phyloP scores from a whole-genome alignment of 2,329 filamentous ascomycete species.

The Clonostachys chloroleuca region DNA sequence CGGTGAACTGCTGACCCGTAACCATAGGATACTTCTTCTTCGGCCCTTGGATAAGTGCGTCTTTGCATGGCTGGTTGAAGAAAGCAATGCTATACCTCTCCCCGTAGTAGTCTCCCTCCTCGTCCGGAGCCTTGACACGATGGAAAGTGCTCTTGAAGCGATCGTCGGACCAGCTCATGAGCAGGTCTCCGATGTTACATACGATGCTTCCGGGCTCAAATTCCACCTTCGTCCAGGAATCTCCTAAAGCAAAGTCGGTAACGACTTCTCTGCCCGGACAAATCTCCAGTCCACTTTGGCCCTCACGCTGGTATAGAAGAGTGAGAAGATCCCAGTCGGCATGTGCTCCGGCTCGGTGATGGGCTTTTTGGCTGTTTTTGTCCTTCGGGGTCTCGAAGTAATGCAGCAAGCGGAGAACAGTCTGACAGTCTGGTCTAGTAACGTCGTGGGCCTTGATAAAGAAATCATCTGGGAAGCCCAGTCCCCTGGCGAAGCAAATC shows the following conservation, averaged over 20 bases:
- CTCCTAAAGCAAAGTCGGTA: constrained; percentile 53
- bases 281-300: constrained; percentile 59
- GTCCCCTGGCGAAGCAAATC: constrained; percentile 51
- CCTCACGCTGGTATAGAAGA: constrained; percentile 56
- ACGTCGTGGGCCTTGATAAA: constrained; percentile 52
- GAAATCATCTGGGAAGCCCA: constrained; percentile 51
- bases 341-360: constrained; percentile 58
- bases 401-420: constrained; percentile 50
- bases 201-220: constrained; percentile 49
- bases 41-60: constrained; percentile 55
- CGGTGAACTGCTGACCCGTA: constrained; percentile 56
- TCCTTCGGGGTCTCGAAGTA: constrained; percentile 41
- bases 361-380: constrained; percentile 29
- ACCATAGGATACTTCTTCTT: constrained; percentile 57
- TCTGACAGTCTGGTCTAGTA: constrained; percentile 42
- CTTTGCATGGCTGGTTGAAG: constrained; percentile 59
- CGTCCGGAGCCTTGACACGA: constrained; percentile 55
- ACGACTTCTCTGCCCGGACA: constrained; percentile 58
- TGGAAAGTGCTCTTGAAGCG: constrained; percentile 64
- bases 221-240: constrained; percentile 60
- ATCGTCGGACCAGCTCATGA: constrained; percentile 66
- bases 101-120: constrained; percentile 51
- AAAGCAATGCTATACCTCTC: constrained; percentile 62
- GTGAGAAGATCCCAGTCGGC: constrained; percentile 62
- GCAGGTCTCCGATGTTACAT: constrained; percentile 62